These are phyloP conservation scores for Grosmannia serpens DNA, from an alignment of 2,329 filamentous ascomycete genomes.

Conservation along the genomic window DNA sequence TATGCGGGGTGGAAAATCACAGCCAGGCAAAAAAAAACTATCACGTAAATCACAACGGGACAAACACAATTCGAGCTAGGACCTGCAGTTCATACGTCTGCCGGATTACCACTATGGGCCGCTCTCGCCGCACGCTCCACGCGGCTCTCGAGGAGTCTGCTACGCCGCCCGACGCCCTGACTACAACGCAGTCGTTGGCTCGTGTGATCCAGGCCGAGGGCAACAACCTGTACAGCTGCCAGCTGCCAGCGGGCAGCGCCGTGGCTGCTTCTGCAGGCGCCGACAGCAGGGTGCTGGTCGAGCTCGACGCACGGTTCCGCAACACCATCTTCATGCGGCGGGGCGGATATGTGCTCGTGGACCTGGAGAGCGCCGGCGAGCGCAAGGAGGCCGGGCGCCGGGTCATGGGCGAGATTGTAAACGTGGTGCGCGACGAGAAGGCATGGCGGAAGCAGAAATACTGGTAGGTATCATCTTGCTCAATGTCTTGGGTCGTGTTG, in stretches of 20 bases:
- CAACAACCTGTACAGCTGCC: slow-evolving; percentile 78
- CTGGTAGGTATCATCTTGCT: slow-evolving; percentile 45
- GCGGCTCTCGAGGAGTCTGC: slow-evolving; percentile 64
- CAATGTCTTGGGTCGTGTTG: background rate
- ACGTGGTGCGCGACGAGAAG: slow-evolving; percentile 85
- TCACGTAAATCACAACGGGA: background rate
- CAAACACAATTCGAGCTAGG: background rate
- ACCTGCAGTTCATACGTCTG: background rate
- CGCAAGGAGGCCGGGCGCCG: slow-evolving; percentile 61
- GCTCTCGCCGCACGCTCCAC: slow-evolving; percentile 64
- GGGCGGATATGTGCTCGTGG: slow-evolving; percentile 75
- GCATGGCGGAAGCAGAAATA: slow-evolving; percentile 80
- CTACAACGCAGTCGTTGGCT: slow-evolving; percentile 55
- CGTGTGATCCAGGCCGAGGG: slow-evolving; percentile 73
- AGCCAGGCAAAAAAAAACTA: background rate
- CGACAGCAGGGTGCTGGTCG: slow-evolving; percentile 46
- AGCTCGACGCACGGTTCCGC: slow-evolving; percentile 71
- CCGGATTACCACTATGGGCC: slow-evolving; percentile 42
- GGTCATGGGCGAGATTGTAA: slow-evolving; percentile 79
- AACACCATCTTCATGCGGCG: slow-evolving; percentile 91
- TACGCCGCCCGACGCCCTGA: slow-evolving; percentile 47
- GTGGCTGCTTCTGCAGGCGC: background rate
- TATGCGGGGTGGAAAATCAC: background rate
- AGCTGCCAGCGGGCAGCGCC: slow-evolving; percentile 46
- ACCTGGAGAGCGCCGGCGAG: slow-evolving; percentile 41